Evolutionary conservation across 2,329 filamentous ascomycete species (phyloP).

Genomic region (Trichoderma polysporum): DNA sequence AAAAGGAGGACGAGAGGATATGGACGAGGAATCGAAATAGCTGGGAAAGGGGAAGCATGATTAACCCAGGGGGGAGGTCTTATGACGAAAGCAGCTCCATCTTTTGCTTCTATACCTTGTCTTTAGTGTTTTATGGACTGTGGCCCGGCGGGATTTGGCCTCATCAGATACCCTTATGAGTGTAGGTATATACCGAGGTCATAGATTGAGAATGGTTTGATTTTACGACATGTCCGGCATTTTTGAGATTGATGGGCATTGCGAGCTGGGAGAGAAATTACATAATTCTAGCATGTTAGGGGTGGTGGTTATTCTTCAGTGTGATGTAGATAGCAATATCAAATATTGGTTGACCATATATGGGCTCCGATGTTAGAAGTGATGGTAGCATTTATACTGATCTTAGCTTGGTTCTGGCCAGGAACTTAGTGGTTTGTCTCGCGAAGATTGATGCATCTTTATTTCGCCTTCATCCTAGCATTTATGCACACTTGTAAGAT

Average conservation of each 20-base stretch:
- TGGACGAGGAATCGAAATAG: not conserved
- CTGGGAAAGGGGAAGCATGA: not conserved
- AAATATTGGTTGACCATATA: not conserved
- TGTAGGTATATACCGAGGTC: slow-evolving; percentile 19
- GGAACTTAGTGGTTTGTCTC: no score
- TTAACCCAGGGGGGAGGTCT: not conserved
- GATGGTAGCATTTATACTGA: no score
- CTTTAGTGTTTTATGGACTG: slow-evolving; percentile 20
- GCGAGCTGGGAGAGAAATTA: not conserved
- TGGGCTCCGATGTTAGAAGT: no score
- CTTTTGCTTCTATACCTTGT: slow-evolving; percentile 18
- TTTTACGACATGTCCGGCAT: not conserved
- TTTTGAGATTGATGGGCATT: not conserved
- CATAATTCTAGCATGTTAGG: not conserved
- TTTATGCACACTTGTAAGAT: no score
- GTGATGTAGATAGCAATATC: not conserved
- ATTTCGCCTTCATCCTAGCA: no score
- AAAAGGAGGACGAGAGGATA: not conserved
- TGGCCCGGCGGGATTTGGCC: slow-evolving; percentile 11
- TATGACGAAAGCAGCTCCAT: slow-evolving; percentile 9
- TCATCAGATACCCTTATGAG: slow-evolving; percentile 23
- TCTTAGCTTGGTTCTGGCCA: no score
- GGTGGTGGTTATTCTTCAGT: not conserved
- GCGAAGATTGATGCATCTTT: no score
- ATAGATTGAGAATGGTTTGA: slow-evolving; percentile 3